A percentile compares a stretch with the other conserved stretches of the same genome.
Evolutionary conservation across 2,329 filamentous ascomycete species (phyloP).

Genomic region (Phialophora verrucosa): DNA sequence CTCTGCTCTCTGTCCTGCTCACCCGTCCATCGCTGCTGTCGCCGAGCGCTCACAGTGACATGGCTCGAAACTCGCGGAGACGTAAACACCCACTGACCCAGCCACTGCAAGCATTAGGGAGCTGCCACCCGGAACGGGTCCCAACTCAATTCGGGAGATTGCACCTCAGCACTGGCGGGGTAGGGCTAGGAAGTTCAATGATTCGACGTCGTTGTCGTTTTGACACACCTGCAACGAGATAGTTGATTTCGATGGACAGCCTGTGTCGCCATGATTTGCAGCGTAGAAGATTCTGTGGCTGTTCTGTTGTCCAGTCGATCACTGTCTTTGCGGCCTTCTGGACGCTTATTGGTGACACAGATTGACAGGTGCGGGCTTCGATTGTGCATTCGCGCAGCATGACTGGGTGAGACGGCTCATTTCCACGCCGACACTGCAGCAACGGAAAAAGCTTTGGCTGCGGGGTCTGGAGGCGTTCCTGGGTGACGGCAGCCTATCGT

Average conservation of each 20-base stretch:
- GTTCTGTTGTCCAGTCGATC: conserved; percentile 32
- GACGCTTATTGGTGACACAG: conserved; percentile 21
- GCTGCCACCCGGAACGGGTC: conserved; percentile 1
- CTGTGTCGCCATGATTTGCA: conserved; percentile 14
- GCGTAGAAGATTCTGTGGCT: conserved; percentile 33
- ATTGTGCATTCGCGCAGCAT: neutral
- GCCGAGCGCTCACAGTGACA: neutral
- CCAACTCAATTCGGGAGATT: conserved; percentile 32
- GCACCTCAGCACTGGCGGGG: conserved; percentile 13
- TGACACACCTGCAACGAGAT: neutral
- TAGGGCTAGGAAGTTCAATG: neutral
- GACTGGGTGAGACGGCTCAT: neutral
- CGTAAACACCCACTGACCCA: neutral
- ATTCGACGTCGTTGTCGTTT: neutral
- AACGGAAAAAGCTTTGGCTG: conserved; percentile 1
- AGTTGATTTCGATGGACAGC: conserved; percentile 6
- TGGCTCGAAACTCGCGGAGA: neutral
- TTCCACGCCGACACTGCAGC: conserved; percentile 1
- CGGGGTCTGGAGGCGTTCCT: conserved; percentile 1
- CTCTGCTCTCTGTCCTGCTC: too few relatives aligned
- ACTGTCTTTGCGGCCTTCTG: conserved; percentile 11
- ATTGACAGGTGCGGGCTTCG: neutral
- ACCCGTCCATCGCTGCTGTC: too few relatives aligned
- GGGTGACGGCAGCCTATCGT: conserved; percentile 1
- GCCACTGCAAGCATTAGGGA: conserved; percentile 14